phyloP scores from a whole-genome alignment of 2,329 filamentous ascomycete species.

The Triangularia verruculosa region DNA sequence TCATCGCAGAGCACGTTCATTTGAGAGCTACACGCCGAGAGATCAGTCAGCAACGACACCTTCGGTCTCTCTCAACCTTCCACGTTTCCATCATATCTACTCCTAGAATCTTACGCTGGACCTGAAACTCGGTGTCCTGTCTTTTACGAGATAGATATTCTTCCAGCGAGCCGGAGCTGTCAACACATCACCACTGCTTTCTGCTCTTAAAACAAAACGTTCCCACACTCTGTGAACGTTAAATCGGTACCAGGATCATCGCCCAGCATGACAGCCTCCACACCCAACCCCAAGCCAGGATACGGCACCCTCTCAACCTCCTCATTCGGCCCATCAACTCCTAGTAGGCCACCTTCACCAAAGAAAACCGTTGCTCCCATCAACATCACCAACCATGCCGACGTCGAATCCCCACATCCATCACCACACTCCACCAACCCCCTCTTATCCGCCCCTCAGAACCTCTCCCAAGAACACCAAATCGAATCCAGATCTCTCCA shows the following conservation, averaged over 20 bases:
- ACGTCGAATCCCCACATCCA: neutral
- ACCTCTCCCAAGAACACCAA: slow-evolving; percentile 26
- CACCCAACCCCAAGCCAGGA: neutral
- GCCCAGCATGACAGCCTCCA: neutral
- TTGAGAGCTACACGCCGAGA: too few species aligned
- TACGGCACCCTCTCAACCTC: neutral
- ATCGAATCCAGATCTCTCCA: slow-evolving; percentile 38
- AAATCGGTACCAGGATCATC: neutral
- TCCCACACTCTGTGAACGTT: too few species aligned
- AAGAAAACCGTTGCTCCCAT: neutral
- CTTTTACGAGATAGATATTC: neutral
- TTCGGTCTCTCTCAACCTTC: neutral
- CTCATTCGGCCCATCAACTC: neutral
- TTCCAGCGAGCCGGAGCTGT: neutral
- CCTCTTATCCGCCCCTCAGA: neutral
- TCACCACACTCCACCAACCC: neutral
- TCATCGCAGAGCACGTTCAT: neutral
- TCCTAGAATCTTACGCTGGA: neutral
- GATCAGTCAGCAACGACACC: neutral
- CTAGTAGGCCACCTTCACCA: neutral
- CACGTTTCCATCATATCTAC: neutral
- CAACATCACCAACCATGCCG: neutral
- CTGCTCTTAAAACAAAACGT: too few species aligned
- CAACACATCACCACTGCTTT: too few species aligned
- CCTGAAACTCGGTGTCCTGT: neutral